Conservation (phyloP, 805 yeast species). For the Kuraishia cidri region DNA sequence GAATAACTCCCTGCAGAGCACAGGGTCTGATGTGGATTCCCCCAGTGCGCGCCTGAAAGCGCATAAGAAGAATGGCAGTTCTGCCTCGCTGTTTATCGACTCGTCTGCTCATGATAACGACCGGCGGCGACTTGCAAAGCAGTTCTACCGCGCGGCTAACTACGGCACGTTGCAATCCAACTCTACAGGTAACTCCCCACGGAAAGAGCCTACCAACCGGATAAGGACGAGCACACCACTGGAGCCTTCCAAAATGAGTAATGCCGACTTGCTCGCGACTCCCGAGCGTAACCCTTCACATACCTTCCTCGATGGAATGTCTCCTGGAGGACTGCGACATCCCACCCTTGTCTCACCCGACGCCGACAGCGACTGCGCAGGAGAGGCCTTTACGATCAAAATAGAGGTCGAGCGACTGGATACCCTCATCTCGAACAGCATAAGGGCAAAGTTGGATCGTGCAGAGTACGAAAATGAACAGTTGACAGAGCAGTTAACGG, state of each 20-base stretch:
- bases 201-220: not conserved
- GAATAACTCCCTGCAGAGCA: slow-evolving; percentile 1
- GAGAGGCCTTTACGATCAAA: too few species aligned
- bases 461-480: slow-evolving; percentile 17
- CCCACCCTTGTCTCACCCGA: too few species aligned
- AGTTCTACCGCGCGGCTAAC: slow-evolving; percentile 7
- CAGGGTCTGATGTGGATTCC: not conserved
- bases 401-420: too few species aligned
- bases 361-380: too few species aligned
- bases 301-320: not conserved
- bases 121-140: slow-evolving; percentile 6
- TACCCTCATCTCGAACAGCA: too few species aligned
- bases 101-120: slow-evolving; percentile 2
- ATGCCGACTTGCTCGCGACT: not conserved
- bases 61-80: slow-evolving; percentile 1
- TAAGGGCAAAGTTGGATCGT: too few species aligned
- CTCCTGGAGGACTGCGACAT: not conserved
- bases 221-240: not conserved
- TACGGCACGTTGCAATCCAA: slow-evolving; percentile 1
- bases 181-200: slow-evolving; percentile 1
- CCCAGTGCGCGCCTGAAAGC: not conserved
- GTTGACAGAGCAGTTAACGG: slow-evolving; percentile 17
- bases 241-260: not conserved
- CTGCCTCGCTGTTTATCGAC: slow-evolving; percentile 2
- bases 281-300: not conserved